A percentile compares a stretch with the other conserved stretches of the same genome.
phyloP scores from a whole-genome alignment of 495 filamentous ascomycete genomes.

The Oleoguttula mirabilis region DNA sequence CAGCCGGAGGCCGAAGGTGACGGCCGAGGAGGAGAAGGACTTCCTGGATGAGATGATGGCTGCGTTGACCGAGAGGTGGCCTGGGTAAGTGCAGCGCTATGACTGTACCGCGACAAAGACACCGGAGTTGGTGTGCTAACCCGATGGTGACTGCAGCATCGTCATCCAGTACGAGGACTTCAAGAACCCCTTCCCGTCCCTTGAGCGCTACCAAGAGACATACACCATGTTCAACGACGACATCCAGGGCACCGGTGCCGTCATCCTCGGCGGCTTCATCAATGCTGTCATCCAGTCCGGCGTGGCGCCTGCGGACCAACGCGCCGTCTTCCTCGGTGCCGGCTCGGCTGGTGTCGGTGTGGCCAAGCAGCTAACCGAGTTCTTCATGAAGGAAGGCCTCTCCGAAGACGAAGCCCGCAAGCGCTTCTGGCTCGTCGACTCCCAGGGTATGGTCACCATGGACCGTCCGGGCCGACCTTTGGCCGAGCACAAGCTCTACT shows the following conservation, averaged over 20 bases:
- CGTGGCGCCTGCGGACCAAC: conserved; percentile 78
- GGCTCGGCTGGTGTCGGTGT: conserved; percentile 94
- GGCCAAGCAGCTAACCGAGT: conserved; percentile 90
- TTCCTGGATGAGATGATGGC: conserved; percentile 98
- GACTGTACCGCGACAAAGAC: no score
- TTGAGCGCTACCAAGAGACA: conserved; percentile 72
- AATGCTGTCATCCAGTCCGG: conserved; percentile 83
- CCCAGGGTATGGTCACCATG: conserved; percentile 71
- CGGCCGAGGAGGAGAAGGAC: conserved; percentile 69
- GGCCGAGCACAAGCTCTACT: conserved; percentile 96
- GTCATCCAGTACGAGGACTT: conserved; percentile 98
- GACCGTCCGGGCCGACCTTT: conserved; percentile 81
- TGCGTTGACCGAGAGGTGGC: conserved; percentile 76
- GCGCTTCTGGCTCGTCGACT: conserved; percentile 97
- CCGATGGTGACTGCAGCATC: conserved; percentile 44
- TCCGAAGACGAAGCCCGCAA: conserved; percentile 79
- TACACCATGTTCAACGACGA: conserved; percentile 99
- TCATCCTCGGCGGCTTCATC: conserved; percentile 89
- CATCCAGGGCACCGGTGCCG: conserved; percentile 94
- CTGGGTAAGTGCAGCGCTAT: conserved; percentile 53
- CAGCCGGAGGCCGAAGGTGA: conserved; percentile 67
- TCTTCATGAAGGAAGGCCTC: conserved; percentile 84
- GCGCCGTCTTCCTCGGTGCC: conserved; percentile 90
- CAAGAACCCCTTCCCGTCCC: conserved; percentile 92
- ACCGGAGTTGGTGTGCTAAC: no score